Conservation (phyloP, 2,329 filamentous ascomycete species). For the Emmonsiellopsis sp. region DNA sequence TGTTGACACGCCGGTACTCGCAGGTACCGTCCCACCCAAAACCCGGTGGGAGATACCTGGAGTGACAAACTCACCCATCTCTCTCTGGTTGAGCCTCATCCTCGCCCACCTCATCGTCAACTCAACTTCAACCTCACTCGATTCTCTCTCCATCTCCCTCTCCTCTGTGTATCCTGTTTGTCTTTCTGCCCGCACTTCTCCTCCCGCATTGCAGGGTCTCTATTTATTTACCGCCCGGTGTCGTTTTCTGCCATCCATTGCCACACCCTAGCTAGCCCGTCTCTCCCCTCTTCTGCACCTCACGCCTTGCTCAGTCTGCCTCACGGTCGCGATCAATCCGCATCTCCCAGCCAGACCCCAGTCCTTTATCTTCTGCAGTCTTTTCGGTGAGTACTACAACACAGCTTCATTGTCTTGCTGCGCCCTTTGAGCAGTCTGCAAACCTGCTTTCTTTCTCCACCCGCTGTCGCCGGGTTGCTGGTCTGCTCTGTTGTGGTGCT, state of each 20-base stretch:
- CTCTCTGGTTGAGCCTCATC: neutral
- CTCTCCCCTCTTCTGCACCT: neutral
- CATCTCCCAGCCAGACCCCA: neutral
- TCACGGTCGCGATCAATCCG: neutral
- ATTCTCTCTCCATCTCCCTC: neutral
- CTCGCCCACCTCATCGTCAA: neutral
- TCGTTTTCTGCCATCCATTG: neutral
- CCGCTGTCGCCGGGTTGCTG: neutral
- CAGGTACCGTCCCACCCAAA: neutral
- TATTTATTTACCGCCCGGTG: neutral
- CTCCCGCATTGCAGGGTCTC: neutral
- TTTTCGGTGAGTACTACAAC: neutral
- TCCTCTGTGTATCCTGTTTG: neutral
- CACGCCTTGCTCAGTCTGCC: neutral
- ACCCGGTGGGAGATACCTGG: neutral
- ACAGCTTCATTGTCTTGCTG: too few relatives aligned
- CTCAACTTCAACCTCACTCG: neutral
- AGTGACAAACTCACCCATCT: neutral
- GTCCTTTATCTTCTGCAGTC: neutral
- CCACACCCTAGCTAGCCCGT: neutral
- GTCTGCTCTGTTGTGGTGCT: too few relatives aligned
- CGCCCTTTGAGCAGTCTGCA: neutral
- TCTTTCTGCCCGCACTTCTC: neutral
- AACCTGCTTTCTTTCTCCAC: neutral
- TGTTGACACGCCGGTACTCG: neutral